A percentile compares a stretch with the other conserved stretches of the same genome.
Conservation (phyloP, 1,284 basidiomycete species). For the Cerrena zonata region DNA sequence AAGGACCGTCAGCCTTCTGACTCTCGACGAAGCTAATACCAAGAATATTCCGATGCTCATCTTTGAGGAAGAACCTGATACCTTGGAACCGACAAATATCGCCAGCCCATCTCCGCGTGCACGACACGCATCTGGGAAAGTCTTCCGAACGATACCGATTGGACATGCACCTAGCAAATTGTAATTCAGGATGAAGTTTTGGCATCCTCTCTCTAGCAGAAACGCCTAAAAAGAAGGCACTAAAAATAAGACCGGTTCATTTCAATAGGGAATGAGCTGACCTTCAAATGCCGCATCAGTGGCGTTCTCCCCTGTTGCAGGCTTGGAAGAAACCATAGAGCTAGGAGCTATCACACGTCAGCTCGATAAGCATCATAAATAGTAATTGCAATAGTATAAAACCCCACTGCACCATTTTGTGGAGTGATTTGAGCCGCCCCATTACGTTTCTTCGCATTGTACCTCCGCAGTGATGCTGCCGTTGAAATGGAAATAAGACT, state of each 20-base stretch:
- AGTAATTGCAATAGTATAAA: not conserved
- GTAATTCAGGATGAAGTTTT: conserved; percentile 54
- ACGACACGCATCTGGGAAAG: conserved; percentile 73
- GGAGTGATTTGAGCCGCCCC: conserved; percentile 40
- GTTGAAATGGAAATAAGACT: conserved; percentile 6
- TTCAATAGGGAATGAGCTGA: conserved; percentile 8
- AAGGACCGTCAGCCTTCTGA: conserved; percentile 49
- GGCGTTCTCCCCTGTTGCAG: conserved; percentile 33
- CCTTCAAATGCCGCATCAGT: conserved; percentile 36
- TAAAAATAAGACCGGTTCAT: not conserved
- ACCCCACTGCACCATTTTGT: conserved; percentile 18
- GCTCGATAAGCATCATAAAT: too few species aligned
- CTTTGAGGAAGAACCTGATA: conserved; percentile 67
- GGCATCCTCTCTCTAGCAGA: conserved; percentile 9
- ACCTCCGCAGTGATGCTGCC: conserved; percentile 52
- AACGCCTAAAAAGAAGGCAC: conserved; percentile 11
- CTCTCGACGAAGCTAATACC: conserved; percentile 65
- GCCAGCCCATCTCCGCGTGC: conserved; percentile 75
- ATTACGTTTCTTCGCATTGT: conserved; percentile 60
- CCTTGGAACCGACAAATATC: conserved; percentile 78
- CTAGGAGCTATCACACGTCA: conserved; percentile 36
- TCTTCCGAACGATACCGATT: conserved; percentile 62
- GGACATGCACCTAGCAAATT: conserved; percentile 75
- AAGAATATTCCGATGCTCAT: conserved; percentile 48
- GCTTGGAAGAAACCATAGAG: conserved; percentile 40